Conservation (phyloP, 768 basidiomycete genomes). For the Xerocomus potaroensis region DNA sequence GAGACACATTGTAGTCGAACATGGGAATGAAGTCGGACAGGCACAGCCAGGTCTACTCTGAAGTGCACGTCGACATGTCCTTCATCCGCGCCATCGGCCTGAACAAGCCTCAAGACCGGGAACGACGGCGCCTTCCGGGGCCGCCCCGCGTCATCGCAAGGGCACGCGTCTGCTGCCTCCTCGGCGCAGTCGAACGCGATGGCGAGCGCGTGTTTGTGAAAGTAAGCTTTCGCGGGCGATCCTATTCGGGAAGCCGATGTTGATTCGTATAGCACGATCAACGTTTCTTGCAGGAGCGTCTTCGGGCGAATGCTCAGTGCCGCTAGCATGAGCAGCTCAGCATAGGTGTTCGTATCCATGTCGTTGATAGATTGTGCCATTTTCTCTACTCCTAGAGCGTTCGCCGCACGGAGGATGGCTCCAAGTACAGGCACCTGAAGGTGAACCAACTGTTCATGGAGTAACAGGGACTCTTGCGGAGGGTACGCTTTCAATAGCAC, state of each 20-base stretch:
- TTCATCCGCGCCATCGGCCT: conserved; percentile 23
- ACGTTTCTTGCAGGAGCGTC: conserved; percentile 53
- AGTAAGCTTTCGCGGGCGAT: conserved; percentile 36
- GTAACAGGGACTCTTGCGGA: conserved; percentile 37
- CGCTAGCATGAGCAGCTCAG: conserved; percentile 49
- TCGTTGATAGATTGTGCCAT: conserved; percentile 41
- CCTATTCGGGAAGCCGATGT: conserved; percentile 25
- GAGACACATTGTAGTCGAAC: conserved; percentile 59
- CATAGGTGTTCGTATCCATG: conserved; percentile 40
- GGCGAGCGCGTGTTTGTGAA: conserved; percentile 51
- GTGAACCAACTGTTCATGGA: conserved; percentile 25
- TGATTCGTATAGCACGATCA: conserved; percentile 55
- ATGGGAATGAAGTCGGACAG: conserved; percentile 60
- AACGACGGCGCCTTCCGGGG: conserved; percentile 41
- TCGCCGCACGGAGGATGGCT: conserved; percentile 52
- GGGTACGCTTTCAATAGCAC: conserved; percentile 46
- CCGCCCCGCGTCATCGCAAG: conserved; percentile 58
- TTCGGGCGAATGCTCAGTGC: conserved; percentile 49
- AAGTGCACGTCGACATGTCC: conserved; percentile 47
- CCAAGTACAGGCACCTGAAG: conserved; percentile 36
- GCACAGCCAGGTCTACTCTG: conserved; percentile 47
- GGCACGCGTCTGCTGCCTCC: conserved; percentile 63
- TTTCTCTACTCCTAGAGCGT: conserved; percentile 53
- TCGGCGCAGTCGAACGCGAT: conserved; percentile 62
- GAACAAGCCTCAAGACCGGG: conserved; percentile 22